Evolutionary conservation across 2,329 filamentous ascomycete genomes (phyloP), one percentile per base, ranked within the genome.

Genomic region (Tolypocladium ovalisporum): DNA sequence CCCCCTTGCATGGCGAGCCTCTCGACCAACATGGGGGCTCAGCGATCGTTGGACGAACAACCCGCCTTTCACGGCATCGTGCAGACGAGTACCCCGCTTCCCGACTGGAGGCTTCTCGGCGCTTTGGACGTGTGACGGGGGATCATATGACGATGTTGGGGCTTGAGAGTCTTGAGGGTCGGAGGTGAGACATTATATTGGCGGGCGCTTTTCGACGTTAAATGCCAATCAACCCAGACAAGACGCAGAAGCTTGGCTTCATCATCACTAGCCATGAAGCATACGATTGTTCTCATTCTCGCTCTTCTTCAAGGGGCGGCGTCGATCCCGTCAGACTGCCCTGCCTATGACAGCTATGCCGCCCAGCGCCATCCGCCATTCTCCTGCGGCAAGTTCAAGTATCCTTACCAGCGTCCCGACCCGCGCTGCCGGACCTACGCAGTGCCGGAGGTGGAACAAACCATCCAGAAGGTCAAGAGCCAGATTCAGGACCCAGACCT

Each of bases 361-460:
- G 65, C 64, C 29, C 53, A 68, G 13, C 62, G 61, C 24, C 88
- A 93, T 68, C 75, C 79, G 39, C 93, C 93, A 1, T 84, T 85
- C 65, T 95, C 89, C 62, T 73, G 80, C n/a, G 92, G 93, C 15
- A 84, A 83, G 9, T 81, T 94, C 68, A 76, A 82, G 57, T 83
- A 96, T 10, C 87, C 90, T 1, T 95, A 82, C 70, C 90, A 95
- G 75, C 83, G 93, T 34, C 93, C 93, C 0, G 79, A 80, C 1
- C 75, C 80, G 55, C 80, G 82, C 65, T 97, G 92, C 69, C 87
- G 92, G 55, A 95, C 89, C 1, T 95, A 94, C 75, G 82, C 83
- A 60, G 89, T 89, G 2, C 80, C 85, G 2, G 79, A 84, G 9
- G 89, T 96, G 5, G 93, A 97, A 68, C 75, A 85, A 56, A 81